Base-by-base conservation (phyloP, 2,329 filamentous ascomycete genomes). In the Neoarthrinium moseri region DNA sequence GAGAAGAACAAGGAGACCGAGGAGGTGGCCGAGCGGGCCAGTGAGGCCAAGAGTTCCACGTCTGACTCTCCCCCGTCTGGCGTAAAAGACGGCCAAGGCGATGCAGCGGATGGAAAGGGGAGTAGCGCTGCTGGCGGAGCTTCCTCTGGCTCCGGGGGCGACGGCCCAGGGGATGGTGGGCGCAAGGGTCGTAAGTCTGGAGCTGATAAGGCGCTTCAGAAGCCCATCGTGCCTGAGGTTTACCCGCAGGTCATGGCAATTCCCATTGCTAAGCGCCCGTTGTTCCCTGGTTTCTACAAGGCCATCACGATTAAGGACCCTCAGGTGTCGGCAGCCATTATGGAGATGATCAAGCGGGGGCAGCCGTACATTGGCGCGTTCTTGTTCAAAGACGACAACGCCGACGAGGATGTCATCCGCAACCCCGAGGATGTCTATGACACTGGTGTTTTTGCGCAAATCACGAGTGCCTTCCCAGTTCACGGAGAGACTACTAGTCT, bases 271-370 rank as follows among this genome's bases (percentile, higher is more conserved):
- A 91, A 95, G 66, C 81, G 94, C 43, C 94, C 94, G 10, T 74
- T 99, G 11, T 99, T 97, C 69, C 94, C 94, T 1, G 94, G 94
- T 2, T 99, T 97, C 69, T 99, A 99, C 74, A 99, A 99, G 70
- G 92, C 94, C 8, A 94, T 99, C 56, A 99, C 92, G 4, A 95
- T 99, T 56, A 86, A 89, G 63, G 91, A 99, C 61, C 89, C 88
- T 15, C 88, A 94, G 57, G 94, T 99, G 27, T 87, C 91, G 12
- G 84, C 85, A 30, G 94, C 94, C 18, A 95, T 99, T 55, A 87
- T 91, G 48, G 95, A 99, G 63, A 94, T 96, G 78, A 89, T 97
- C 65, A 96, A 95, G 76, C 81, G 92, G 43, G 94, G 94, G 1
- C 95, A 99, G 67, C 95, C 92, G 20, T 99, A 99, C 60, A 90